phyloP scores from a whole-genome alignment of 78 protist species.

The Dictyostelium firmibasis region DNA sequence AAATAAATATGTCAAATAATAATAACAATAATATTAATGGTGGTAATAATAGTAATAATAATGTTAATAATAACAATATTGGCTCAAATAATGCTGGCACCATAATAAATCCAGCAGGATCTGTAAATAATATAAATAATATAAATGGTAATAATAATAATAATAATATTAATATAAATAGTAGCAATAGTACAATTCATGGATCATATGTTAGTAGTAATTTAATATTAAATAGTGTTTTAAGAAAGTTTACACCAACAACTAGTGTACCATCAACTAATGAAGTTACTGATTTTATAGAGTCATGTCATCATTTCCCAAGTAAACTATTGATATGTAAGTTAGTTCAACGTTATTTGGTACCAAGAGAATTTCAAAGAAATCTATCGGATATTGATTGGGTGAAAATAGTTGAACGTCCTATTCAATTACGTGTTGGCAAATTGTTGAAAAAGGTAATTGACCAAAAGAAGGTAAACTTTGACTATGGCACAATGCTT shows the following conservation, averaged over 20 bases:
- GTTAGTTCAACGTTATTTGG: slow-evolving; percentile 46
- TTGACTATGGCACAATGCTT: slow-evolving; percentile 35
- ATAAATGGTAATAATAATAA: not conserved
- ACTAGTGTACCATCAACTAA: slow-evolving; percentile 45
- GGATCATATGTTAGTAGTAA: slow-evolving; percentile 18
- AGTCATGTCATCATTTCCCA: slow-evolving; percentile 29
- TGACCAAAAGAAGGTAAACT: slow-evolving; percentile 20
- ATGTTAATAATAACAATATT: not conserved
- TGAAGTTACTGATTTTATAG: slow-evolving; percentile 41
- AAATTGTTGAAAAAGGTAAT: slow-evolving; percentile 44
- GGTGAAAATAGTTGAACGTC: slow-evolving; percentile 45
- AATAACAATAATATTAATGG: not conserved
- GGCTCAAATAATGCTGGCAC: not conserved
- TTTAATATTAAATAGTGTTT: slow-evolving; percentile 6
- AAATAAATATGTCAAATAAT: not conserved
- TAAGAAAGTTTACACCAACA: slow-evolving; percentile 41
- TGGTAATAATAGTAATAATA: not conserved
- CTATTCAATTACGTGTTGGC: slow-evolving; percentile 66
- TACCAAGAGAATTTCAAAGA: slow-evolving; percentile 34
- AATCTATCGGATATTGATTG: slow-evolving; percentile 8
- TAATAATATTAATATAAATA: not conserved
- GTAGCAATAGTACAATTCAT: not conserved
- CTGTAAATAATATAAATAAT: not conserved
- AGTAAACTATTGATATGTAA: slow-evolving; percentile 7
- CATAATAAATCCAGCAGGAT: not conserved